phyloP scores from a whole-genome alignment of 768 basidiomycete species.

The Dendrothele bispora region DNA sequence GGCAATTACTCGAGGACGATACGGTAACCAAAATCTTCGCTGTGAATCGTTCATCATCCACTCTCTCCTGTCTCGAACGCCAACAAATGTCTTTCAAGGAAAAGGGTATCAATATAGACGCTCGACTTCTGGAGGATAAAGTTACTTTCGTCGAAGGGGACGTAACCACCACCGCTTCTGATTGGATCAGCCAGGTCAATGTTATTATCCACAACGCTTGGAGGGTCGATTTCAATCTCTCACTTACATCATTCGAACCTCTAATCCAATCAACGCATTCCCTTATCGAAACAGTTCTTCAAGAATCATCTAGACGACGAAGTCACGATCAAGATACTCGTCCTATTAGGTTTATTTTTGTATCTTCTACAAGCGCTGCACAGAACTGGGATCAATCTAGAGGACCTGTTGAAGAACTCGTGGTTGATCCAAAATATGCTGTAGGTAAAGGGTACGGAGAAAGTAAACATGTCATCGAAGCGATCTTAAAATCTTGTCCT shows the following conservation, averaged over 20 bases:
- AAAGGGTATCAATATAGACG: not conserved
- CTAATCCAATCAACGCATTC: constrained; percentile 36
- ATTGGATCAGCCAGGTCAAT: no score
- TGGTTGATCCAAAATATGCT: constrained; percentile 20
- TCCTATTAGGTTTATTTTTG: constrained; percentile 26
- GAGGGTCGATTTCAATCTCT: constrained; percentile 43
- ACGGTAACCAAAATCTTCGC: constrained; percentile 14
- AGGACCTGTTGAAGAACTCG: constrained; percentile 26
- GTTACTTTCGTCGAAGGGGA: constrained; percentile 7
- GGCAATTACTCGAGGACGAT: constrained; percentile 20
- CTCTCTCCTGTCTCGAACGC: constrained; percentile 9
- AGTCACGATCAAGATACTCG: constrained; percentile 6
- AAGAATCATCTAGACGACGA: no score
- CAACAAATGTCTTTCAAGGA: constrained; percentile 21
- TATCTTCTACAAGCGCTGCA: constrained; percentile 22
- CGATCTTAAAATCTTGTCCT: no score
- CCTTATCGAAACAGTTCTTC: constrained; percentile 33
- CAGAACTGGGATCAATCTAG: constrained; percentile 20
- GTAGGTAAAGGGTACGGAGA: constrained; percentile 37
- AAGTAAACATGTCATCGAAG: constrained; percentile 36
- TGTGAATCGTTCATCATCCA: constrained; percentile 10
- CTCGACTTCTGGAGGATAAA: constrained; percentile 1
- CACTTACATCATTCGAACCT: constrained; percentile 38
- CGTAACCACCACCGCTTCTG: no score
- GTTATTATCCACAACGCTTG: constrained; percentile 39